Base-by-base conservation (phyloP, 768 basidiomycete species). In the Russula foetens region DNA sequence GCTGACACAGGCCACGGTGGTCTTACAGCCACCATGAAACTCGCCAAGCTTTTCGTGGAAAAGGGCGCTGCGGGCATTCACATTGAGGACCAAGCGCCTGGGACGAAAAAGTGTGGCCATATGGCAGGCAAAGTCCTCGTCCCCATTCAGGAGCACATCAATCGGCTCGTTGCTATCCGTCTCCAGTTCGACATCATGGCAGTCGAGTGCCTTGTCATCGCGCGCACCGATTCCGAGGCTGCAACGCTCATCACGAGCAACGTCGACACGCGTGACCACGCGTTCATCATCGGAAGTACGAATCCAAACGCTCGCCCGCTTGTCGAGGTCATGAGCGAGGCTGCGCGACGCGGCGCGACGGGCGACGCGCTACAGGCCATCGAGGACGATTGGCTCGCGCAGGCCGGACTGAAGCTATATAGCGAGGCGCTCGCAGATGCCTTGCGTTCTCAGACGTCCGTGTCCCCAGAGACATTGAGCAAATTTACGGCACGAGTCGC, bases 141-240 rank as follows among this genome's bases (percentile, higher is more conserved):
- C 12, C 95, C 97, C 43, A 93, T 98, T 70, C 84, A 84, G 46
- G 97, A 98, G 78, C 97, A 99, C 75, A 95, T 98, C 75, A 97
- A 97, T 74, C 91, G 97, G 54, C 86, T 99, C 58, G 86, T 98
- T 52, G 95, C 97, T 46, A 96, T 98, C 70, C 92, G 97, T 28
- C 80, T 98, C 46, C 97, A 98, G 75, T 98, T 88, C 71, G 97
- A 98, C 71, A 90, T 99, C 71, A 95, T 98, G 94, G 95, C 96
- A 56, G 93, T 97, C 49, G 88, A 91, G 69, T 98, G 97, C 74
- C 82, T 98, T 66, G 83, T 90, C 68, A 81, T 99, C 70, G 90
- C 94, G 8, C 85, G 97, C 57, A 98, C 97, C 3, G 96, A 98
- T 71, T 95, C 95, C 4, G 96, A 98, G 73, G 96, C 97, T 6